These are phyloP conservation scores for Sporothrix curviconia DNA, from an alignment of 2,329 filamentous ascomycete genomes.

Conservation along the genomic window DNA sequence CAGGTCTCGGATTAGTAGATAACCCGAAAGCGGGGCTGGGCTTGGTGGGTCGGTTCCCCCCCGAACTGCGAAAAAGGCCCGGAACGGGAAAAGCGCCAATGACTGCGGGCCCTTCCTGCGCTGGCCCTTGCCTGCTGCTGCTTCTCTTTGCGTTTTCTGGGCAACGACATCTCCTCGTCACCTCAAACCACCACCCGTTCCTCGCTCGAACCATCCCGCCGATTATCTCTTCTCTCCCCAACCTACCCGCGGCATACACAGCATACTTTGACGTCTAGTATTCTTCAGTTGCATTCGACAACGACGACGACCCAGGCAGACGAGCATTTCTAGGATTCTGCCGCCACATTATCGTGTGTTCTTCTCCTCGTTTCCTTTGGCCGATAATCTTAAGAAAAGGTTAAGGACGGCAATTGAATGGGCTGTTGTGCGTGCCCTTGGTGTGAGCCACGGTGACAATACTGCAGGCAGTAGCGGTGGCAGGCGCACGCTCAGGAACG, in stretches of 20 bases:
- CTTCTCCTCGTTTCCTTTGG: too few relatives aligned
- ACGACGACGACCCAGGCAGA: neutral
- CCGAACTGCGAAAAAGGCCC: conserved; percentile 4
- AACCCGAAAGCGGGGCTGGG: conserved; percentile 8
- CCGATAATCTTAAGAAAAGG: too few relatives aligned
- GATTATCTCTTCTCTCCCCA: neutral
- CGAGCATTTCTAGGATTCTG: neutral
- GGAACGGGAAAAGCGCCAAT: conserved; percentile 7
- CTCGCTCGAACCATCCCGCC: neutral
- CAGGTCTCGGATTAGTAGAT: conserved; percentile 15
- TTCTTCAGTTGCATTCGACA: neutral
- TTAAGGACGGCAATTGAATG: too few relatives aligned
- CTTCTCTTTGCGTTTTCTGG: conserved; percentile 1
- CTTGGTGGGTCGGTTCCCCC: neutral
- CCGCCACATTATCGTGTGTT: neutral
- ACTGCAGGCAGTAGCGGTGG: too few relatives aligned
- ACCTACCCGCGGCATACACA: neutral
- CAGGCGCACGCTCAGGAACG: too few relatives aligned
- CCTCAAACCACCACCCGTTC: neutral
- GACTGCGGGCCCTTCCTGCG: neutral
- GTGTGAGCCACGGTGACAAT: too few relatives aligned
- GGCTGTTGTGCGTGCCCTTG: too few relatives aligned
- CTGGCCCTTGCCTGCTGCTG: too few relatives aligned
- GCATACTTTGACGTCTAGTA: neutral
- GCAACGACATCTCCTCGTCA: neutral